Base-by-base conservation (phyloP, 495 filamentous ascomycete species). In the Talaromyces ruber region DNA sequence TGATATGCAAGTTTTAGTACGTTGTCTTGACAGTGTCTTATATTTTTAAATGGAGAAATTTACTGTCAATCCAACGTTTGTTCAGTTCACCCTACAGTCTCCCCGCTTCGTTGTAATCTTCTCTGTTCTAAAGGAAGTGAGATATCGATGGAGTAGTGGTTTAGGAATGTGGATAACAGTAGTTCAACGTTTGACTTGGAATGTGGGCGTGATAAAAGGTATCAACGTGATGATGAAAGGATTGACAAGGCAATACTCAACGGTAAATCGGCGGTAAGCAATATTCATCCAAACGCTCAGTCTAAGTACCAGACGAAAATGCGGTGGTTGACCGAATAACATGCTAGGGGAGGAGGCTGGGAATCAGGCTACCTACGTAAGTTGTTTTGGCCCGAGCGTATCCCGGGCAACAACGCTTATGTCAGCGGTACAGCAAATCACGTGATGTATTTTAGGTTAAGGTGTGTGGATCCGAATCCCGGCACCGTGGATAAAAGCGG, bases 251-350 rank as follows among this genome's bases (percentile, higher is more conserved):
- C 16, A 28, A 53, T n/a, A 53, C 50, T 53, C 24, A 53, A 53
- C 50, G 26, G 50, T 47, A 47, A 45, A 47, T 47, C n/a, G 9
- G 43, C 43, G 21, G 7, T 2, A 21, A 47, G 18, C 8, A 47
- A 18, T 1, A 34, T 43, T 43, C 14, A n/a, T 43, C 39, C 39
- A 43, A 18, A 43, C 16, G 43, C 6, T 47, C 43, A 21, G 3
- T 47, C 43, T 18, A 3, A 21, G 8, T 47, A 9, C n/a, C n/a
- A 47, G 43, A 26, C 28, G 16, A 57, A 57, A 57, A 7, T 57
- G 24, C 24, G 54, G 54, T 57, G 54, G 54, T 57, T 57, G 54
- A 57, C 11, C 54, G 29, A 57, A 57, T 57, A 14, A 57, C 22
- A 54, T 26, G 37, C 30, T 7, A 30, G 34, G 29, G 16, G 51